These are phyloP conservation scores for Paecilomyces sp. DNA, from an alignment of 2,329 filamentous ascomycete species.

Conservation along the genomic window DNA sequence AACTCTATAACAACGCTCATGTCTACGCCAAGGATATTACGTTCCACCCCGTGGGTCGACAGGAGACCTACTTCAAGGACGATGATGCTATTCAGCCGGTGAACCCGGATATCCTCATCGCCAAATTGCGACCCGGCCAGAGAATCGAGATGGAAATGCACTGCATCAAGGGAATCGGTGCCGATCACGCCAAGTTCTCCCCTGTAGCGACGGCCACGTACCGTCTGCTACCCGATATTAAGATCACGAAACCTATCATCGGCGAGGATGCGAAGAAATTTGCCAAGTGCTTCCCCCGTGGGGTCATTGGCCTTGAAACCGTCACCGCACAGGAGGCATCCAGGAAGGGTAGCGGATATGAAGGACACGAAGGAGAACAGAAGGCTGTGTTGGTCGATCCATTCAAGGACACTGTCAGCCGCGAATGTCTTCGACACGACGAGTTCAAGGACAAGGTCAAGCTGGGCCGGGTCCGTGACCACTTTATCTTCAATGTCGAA, in stretches of 20 bases:
- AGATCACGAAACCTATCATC: constrained; percentile 74
- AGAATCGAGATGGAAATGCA: constrained; percentile 80
- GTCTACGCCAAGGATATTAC: constrained; percentile 72
- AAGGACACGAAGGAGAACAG: constrained; percentile 67
- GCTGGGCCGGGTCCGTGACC: constrained; percentile 80
- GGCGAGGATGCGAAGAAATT: constrained; percentile 87
- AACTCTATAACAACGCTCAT: constrained; percentile 79
- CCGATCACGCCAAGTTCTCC: constrained; percentile 95
- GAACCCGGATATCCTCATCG: constrained; percentile 88
- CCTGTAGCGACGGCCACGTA: constrained; percentile 94
- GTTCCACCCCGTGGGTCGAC: constrained; percentile 69
- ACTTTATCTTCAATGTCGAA: constrained; percentile 96
- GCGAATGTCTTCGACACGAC: constrained; percentile 82
- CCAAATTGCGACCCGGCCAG: constrained; percentile 88
- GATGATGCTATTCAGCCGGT: constrained; percentile 64
- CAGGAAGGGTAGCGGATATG: constrained; percentile 56
- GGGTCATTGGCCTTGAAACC: constrained; percentile 74
- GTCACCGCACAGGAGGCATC: constrained; percentile 62
- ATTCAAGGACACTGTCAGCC: constrained; percentile 91
- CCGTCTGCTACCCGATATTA: constrained; percentile 80
- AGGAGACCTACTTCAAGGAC: constrained; percentile 60
- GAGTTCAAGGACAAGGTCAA: constrained; percentile 96
- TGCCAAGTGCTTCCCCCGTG: constrained; percentile 75
- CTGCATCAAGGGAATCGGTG: constrained; percentile 88
- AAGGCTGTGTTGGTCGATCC: constrained; percentile 84